Conservation (phyloP, 345 rosid genomes). For the Theobroma cacao region DNA sequence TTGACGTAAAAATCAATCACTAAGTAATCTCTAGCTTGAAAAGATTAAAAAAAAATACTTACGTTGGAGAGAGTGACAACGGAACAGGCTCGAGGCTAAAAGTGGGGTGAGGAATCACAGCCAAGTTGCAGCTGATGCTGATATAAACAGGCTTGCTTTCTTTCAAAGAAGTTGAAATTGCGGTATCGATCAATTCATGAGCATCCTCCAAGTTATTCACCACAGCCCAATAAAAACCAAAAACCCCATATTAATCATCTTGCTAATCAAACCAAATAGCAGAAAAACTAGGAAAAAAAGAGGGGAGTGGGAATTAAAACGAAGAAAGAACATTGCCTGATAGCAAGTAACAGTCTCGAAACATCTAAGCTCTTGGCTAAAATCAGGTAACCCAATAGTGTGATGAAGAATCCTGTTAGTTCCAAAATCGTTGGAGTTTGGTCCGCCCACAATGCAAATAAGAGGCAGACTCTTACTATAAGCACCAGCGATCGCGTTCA, state of each 20-base stretch:
- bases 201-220: conserved; percentile 81
- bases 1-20: neutral
- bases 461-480: conserved; percentile 77
- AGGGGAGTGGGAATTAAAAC: neutral
- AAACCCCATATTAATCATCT: neutral
- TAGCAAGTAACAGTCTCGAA: conserved; percentile 71
- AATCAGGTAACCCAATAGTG: conserved; percentile 75
- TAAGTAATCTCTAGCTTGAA: neutral
- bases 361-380: conserved; percentile 68
- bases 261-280: neutral
- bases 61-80: conserved; percentile 61
- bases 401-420: conserved; percentile 79
- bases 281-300: too few species aligned
- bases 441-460: conserved; percentile 83
- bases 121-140: conserved; percentile 66
- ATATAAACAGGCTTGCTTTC: conserved; percentile 88
- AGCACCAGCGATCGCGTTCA: conserved; percentile 56
- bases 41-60: neutral
- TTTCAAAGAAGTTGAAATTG: conserved; percentile 69
- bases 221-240: conserved; percentile 45
- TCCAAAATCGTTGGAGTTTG: conserved; percentile 82
- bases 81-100: conserved; percentile 71
- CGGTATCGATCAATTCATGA: conserved; percentile 70
- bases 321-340: conserved; percentile 37
- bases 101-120: conserved; percentile 67